These are phyloP conservation scores for Stagonosporopsis tanaceti DNA, from an alignment of 2,329 filamentous ascomycete species.

Conservation along the genomic window DNA sequence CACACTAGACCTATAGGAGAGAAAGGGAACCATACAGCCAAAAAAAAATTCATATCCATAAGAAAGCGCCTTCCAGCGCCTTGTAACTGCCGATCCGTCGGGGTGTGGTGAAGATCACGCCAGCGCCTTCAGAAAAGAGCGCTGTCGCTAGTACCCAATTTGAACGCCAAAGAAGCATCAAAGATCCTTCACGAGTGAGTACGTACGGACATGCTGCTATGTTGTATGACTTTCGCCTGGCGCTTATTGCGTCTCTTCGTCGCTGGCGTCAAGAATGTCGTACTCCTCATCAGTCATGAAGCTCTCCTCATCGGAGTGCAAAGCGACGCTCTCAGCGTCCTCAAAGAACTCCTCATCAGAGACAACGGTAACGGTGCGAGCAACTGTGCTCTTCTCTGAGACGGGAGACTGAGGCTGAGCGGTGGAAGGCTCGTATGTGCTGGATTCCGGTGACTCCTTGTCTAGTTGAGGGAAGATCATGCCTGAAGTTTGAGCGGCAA, in stretches of 20 bases:
- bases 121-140: constrained; percentile 30
- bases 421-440: constrained; percentile 69
- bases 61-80: constrained; percentile 26
- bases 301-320: constrained; percentile 69
- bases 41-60: constrained; percentile 11
- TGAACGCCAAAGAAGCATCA: constrained; percentile 17
- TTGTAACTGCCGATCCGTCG: constrained; percentile 17
- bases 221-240: neutral
- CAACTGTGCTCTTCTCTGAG: constrained; percentile 40
- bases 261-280: constrained; percentile 93
- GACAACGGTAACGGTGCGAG: constrained; percentile 46
- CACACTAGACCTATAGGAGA: constrained; percentile 31
- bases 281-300: constrained; percentile 99
- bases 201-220: constrained; percentile 3
- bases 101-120: constrained; percentile 24
- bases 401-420: constrained; percentile 35
- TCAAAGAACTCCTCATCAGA: constrained; percentile 63
- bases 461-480: constrained; percentile 99
- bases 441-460: constrained; percentile 86
- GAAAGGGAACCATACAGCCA: constrained; percentile 7
- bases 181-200: constrained; percentile 1
- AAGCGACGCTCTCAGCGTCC: constrained; percentile 66
- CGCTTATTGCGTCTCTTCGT: constrained; percentile 69
- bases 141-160: constrained; percentile 29
- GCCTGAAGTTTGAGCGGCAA: constrained; percentile 53